phyloP scores from a whole-genome alignment of 768 basidiomycete species.

The Myochromella boudieri region DNA sequence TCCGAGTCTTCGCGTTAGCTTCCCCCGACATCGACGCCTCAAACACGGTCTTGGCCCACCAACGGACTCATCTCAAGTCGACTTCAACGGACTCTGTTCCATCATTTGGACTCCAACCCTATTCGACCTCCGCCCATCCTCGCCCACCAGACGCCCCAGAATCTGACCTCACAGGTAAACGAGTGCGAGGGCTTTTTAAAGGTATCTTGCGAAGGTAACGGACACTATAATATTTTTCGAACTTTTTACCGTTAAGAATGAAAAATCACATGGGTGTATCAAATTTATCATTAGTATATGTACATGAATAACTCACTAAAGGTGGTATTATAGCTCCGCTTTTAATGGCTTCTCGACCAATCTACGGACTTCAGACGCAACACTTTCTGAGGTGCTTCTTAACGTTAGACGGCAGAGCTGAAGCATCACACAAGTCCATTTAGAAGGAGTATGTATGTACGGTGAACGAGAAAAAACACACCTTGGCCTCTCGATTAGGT shows the following conservation, averaged over 20 bases:
- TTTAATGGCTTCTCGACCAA: conserved; percentile 47
- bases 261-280: conserved; percentile 8
- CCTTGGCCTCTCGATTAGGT: conserved; percentile 95
- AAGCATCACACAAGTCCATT: neutral
- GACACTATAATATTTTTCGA: neutral
- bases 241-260: neutral
- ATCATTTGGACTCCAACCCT: conserved; percentile 21
- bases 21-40: conserved; percentile 19
- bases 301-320: conserved; percentile 2
- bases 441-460: neutral
- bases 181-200: conserved; percentile 41
- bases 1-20: conserved; percentile 15
- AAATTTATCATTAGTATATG: conserved; percentile 21
- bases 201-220: conserved; percentile 41
- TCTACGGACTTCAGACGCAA: conserved; percentile 70
- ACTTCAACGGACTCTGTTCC: conserved; percentile 58
- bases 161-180: conserved; percentile 38
- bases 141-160: conserved; percentile 26
- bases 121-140: conserved; percentile 15
- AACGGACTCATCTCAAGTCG: conserved; percentile 44
- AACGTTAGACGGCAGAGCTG: conserved; percentile 92
- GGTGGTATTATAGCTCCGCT: conserved; percentile 25
- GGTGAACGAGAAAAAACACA: conserved; percentile 30
- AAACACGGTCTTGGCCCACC: conserved; percentile 18
- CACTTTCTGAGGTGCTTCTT: conserved; percentile 92